phyloP scores from a whole-genome alignment of 257 asterid species.

The Capsicum rhomboideum region DNA sequence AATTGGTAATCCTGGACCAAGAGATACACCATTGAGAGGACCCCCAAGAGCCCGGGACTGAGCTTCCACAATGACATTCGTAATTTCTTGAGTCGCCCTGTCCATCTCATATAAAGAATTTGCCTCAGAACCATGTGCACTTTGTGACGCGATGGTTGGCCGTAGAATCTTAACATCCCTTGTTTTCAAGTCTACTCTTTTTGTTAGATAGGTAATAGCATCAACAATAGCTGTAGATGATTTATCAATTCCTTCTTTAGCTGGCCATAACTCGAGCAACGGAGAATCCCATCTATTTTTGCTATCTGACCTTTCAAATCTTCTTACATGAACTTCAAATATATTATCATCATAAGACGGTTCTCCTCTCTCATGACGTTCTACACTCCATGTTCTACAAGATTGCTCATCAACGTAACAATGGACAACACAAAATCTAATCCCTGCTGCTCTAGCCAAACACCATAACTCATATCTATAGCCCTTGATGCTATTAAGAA shows the following conservation, averaged over 20 bases:
- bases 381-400: slow-evolving; percentile 74
- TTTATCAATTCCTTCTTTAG: slow-evolving; percentile 55
- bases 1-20: too few species aligned
- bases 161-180: slow-evolving; percentile 71
- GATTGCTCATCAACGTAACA: slow-evolving; percentile 50
- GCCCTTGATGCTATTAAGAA: slow-evolving; percentile 90
- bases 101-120: too few species aligned
- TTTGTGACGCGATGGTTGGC: slow-evolving; percentile 91
- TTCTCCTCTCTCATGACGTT: slow-evolving; percentile 43
- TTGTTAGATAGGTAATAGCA: slow-evolving; percentile 64
- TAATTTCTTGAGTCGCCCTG: too few species aligned
- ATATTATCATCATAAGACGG: slow-evolving; percentile 49
- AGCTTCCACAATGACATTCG: too few species aligned
- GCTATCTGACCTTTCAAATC: slow-evolving; percentile 90
- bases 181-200: slow-evolving; percentile 69
- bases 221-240: slow-evolving; percentile 52
- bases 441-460: slow-evolving; percentile 91
- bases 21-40: too few species aligned
- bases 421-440: slow-evolving; percentile 71
- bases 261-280: slow-evolving; percentile 66
- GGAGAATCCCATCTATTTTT: slow-evolving; percentile 97
- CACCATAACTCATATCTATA: slow-evolving; percentile 97
- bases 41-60: too few species aligned
- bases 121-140: slow-evolving; percentile 44
- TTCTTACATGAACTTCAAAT: too few species aligned